Percentiles rank a stretch among this genome's conserved stretches.
Conservation (phyloP, 257 asterid species). For the Capsicum baccatum region DNA sequence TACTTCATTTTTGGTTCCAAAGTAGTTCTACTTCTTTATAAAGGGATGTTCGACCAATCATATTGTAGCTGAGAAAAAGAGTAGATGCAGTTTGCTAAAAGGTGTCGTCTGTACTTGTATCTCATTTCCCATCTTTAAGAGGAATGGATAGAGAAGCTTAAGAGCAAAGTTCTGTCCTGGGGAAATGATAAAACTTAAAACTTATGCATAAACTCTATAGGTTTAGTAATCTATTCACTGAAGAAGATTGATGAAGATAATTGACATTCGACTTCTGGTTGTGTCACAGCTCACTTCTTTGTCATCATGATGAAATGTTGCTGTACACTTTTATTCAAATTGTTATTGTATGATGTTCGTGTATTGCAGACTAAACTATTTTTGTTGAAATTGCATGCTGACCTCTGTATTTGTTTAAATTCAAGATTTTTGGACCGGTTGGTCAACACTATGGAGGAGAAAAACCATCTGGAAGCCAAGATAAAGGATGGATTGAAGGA, state of each 20-base stretch:
- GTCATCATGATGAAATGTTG: conserved; percentile 1
- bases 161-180: too few relatives aligned
- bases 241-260: background rate
- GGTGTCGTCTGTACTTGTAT: too few relatives aligned
- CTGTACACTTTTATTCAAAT: background rate
- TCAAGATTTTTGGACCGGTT: conserved; percentile 90
- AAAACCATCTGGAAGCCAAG: conserved; percentile 85
- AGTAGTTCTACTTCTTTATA: background rate
- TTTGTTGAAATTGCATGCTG: conserved; percentile 26
- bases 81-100: too few relatives aligned
- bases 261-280: background rate
- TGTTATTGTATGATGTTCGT: background rate
- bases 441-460: conserved; percentile 87
- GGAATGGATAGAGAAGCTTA: too few relatives aligned
- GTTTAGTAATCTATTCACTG: background rate
- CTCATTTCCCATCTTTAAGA: too few relatives aligned
- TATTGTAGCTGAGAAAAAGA: background rate
- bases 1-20: conserved; percentile 18
- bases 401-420: conserved; percentile 31
- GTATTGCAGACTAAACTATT: conserved; percentile 10
- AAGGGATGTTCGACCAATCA: background rate
- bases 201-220: too few relatives aligned
- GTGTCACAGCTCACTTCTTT: background rate
- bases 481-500: conserved; percentile 83
- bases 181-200: too few relatives aligned